Evolutionary conservation across 176 grass and related monocot genomes (phyloP).

Genomic region (Pontederia paniculata): DNA sequence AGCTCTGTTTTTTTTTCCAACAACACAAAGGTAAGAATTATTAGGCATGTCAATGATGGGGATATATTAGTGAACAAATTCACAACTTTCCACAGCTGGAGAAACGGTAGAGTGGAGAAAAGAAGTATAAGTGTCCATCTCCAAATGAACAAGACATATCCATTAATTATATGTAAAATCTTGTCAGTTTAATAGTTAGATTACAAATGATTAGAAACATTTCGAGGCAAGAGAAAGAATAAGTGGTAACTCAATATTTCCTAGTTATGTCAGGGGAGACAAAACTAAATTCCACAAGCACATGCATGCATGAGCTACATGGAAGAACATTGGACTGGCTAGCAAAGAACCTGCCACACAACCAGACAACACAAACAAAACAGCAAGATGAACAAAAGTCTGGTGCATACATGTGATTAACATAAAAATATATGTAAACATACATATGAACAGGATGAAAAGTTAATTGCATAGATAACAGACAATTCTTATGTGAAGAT

Average conservation of each 20-base stretch:
- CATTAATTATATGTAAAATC: background rate
- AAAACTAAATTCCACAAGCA: too few species aligned
- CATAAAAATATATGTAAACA: too few species aligned
- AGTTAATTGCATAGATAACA: background rate
- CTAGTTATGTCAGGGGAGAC: too few species aligned
- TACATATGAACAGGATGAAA: too few species aligned
- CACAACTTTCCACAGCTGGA: too few species aligned
- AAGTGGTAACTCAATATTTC: background rate
- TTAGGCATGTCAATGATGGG: conserved; percentile 5
- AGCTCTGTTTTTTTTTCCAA: conserved; percentile 21
- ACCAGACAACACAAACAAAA: too few species aligned
- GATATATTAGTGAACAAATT: too few species aligned
- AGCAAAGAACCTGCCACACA: too few species aligned
- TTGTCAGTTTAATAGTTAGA: background rate
- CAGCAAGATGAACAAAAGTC: too few species aligned
- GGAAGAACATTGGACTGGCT: too few species aligned
- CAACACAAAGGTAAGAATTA: conserved; percentile 1
- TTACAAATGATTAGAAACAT: background rate
- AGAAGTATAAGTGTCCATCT: background rate
- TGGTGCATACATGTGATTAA: too few species aligned
- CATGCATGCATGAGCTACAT: too few species aligned
- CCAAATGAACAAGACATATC: background rate
- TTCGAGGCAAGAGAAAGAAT: conserved; percentile 15
- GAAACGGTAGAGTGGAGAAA: background rate
- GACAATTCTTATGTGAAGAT: background rate